Evolutionary conservation across 2,329 filamentous ascomycete genomes (phyloP), one percentile per base, ranked within the genome.

Genomic region (Penicillium frequentans): DNA sequence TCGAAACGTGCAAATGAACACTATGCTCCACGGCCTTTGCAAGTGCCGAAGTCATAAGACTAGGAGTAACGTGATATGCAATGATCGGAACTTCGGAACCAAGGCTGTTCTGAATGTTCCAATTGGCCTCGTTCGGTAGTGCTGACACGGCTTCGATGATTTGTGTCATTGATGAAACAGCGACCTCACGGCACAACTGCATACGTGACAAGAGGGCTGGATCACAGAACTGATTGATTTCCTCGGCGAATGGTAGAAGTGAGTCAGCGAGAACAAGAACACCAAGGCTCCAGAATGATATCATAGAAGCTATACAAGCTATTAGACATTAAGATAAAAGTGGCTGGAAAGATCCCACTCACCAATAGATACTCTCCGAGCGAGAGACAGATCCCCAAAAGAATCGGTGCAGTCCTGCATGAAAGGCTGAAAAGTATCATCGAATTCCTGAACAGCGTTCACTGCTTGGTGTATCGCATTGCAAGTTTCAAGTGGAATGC

Each of bases 1-100:
- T 21, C 1, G 8, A 19, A 43, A 54, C 7, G 24, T 43, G 54
- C 4, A 58, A 23, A 13, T 55, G 11, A 23, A 66, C 52, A 5
- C 57, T 54, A 23, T 51, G 50, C 43, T 60, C 60, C 1, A 68
- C 55, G 5, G 64, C 58, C 13, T 57, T 63, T 39, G 62, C 51
- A 10, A 67, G 51, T 5, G 60, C 49, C 1, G 56, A 39, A 8
- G 57, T 54, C 37, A 63, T 57, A 2, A 67, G 39, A 4, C 52
- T 60, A 11, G 66, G 64, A 4, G 62, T 67, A 13, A 68, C 57
- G 49, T 67, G 65, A 35, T 66, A 67, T 4, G 59, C 60, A 11
- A 57, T 59, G 14, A 67, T 55, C 3, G 64, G 62, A 3, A 58
- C 52, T 31, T 67, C 63, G 0, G 59, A 49, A n/a, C 55, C 48